A percentile compares a stretch with the other conserved stretches of the same genome.
These are phyloP conservation scores for Chlamydomonas sphaeroides DNA, from an alignment of 139 green algal genomes.

Conservation along the genomic window DNA sequence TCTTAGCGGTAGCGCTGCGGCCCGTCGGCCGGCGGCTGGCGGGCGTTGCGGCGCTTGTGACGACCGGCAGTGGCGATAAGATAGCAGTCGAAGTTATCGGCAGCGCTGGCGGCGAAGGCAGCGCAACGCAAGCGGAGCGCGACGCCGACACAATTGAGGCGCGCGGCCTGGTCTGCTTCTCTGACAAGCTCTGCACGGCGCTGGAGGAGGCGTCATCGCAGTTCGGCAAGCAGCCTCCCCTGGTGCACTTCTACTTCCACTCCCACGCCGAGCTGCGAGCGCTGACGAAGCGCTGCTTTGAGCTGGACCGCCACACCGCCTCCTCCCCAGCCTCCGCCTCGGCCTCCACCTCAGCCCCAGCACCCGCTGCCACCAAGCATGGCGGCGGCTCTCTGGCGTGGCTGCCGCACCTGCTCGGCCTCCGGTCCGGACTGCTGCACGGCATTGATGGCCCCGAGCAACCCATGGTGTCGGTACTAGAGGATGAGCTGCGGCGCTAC, in stretches of 20 bases:
- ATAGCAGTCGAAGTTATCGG: too few relatives aligned
- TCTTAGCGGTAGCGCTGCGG: neutral
- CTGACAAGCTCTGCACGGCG: neutral
- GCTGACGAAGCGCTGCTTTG: neutral
- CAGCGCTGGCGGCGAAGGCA: too few relatives aligned
- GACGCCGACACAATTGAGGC: too few relatives aligned
- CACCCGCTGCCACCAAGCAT: neutral
- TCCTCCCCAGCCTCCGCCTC: too few relatives aligned
- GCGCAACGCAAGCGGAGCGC: too few relatives aligned
- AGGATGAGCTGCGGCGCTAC: constrained; percentile 36
- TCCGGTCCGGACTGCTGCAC: neutral
- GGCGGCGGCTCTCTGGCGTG: neutral
- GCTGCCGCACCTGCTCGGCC: constrained; percentile 4
- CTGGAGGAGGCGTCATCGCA: neutral
- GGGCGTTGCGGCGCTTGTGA: constrained; percentile 10
- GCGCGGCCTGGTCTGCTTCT: neutral
- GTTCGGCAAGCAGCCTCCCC: too few relatives aligned
- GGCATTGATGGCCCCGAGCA: too few relatives aligned
- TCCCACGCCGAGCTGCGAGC: neutral
- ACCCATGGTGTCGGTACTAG: neutral
- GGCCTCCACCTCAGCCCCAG: too few relatives aligned
- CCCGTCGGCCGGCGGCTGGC: neutral
- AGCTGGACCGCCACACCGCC: neutral
- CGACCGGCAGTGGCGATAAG: too few relatives aligned
- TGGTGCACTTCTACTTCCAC: constrained; percentile 30